Percentiles rank a stretch among this genome's conserved stretches.
Conservation (phyloP, 2,329 filamentous ascomycete species). For the Phaeosphaeriaceae sp. region DNA sequence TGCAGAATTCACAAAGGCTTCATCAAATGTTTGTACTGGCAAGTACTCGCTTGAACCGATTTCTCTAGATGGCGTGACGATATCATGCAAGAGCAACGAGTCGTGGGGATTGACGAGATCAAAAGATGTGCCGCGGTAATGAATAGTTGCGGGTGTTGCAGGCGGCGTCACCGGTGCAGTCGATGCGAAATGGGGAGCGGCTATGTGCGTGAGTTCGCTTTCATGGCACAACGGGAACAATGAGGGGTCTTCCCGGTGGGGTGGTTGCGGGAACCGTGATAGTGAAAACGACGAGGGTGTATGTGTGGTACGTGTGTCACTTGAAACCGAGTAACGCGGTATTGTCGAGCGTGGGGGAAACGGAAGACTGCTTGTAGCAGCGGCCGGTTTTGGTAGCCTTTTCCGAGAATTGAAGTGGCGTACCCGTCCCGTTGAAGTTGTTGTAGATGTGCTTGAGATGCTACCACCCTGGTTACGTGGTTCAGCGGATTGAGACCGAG, state of each 20-base stretch:
- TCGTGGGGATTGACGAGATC: slow-evolving; percentile 49
- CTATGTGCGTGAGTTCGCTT: slow-evolving; percentile 24
- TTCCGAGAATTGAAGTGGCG: slow-evolving; percentile 44
- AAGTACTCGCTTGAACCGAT: slow-evolving; percentile 44
- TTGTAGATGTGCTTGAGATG: slow-evolving; percentile 20
- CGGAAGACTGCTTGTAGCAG: slow-evolving; percentile 15
- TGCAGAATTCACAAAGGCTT: slow-evolving; percentile 17
- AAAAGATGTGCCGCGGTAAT: slow-evolving; percentile 49
- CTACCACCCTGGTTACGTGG: slow-evolving; percentile 25
- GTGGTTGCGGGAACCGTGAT: slow-evolving; percentile 45
- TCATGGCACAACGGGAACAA: slow-evolving; percentile 30
- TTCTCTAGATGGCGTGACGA: slow-evolving; percentile 46
- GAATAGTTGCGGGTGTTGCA: slow-evolving; percentile 46
- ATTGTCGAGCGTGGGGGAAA: slow-evolving; percentile 20
- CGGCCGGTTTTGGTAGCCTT: slow-evolving; percentile 40
- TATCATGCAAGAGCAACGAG: slow-evolving; percentile 43
- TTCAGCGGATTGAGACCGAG: slow-evolving; percentile 39
- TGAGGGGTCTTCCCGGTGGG: slow-evolving; percentile 25
- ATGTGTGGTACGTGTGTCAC: slow-evolving; percentile 19
- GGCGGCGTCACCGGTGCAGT: slow-evolving; percentile 44
- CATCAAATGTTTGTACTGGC: slow-evolving; percentile 30
- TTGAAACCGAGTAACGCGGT: slow-evolving; percentile 25
- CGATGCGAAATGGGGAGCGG: slow-evolving; percentile 30
- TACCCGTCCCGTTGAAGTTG: slow-evolving; percentile 26
- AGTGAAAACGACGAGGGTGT: slow-evolving; percentile 38